These are phyloP conservation scores for Blastobotrys persicus DNA, from an alignment of 1,139 yeast species.

Conservation along the genomic window DNA sequence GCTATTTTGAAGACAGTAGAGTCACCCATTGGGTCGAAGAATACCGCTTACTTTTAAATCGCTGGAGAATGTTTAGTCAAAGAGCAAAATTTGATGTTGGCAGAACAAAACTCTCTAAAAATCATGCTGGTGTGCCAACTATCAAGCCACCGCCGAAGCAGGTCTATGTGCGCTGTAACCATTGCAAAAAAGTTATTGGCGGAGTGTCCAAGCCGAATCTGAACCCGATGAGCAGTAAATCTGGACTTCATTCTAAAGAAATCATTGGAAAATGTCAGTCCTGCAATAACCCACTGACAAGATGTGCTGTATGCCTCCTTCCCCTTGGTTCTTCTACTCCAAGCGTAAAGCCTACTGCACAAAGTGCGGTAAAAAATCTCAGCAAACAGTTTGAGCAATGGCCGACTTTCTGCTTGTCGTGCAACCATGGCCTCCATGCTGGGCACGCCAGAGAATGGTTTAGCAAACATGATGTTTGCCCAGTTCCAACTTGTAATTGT, in stretches of 20 bases:
- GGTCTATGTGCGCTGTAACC: constrained; percentile 72
- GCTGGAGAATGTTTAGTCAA: constrained; percentile 76
- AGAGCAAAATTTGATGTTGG: constrained; percentile 86
- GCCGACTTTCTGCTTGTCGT: constrained; percentile 88
- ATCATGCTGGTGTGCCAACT: constrained; percentile 49
- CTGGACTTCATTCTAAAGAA: constrained; percentile 9
- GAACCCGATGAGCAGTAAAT: constrained; percentile 7
- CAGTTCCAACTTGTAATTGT: constrained; percentile 91
- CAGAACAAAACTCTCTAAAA: constrained; percentile 61
- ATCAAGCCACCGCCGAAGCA: constrained; percentile 64
- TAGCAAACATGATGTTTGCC: constrained; percentile 79
- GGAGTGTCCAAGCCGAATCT: constrained; percentile 12
- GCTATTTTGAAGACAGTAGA: constrained; percentile 67
- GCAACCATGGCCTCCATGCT: constrained; percentile 93
- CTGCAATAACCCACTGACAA: constrained; percentile 85
- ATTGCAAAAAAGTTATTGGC: constrained; percentile 59
- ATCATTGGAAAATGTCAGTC: constrained; percentile 55
- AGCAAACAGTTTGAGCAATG: constrained; percentile 40
- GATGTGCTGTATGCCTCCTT: constrained; percentile 84
- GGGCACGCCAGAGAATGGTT: constrained; percentile 97
- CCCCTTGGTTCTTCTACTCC: constrained; percentile 76
- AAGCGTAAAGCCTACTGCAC: constrained; percentile 13
- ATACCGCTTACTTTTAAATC: constrained; percentile 69
- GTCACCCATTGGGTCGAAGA: constrained; percentile 74
- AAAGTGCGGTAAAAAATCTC: constrained; percentile 20